Percentiles rank a stretch among this genome's conserved stretches.
phyloP scores from a whole-genome alignment of 2,329 filamentous ascomycete genomes.

The Fusarium camptoceras region DNA sequence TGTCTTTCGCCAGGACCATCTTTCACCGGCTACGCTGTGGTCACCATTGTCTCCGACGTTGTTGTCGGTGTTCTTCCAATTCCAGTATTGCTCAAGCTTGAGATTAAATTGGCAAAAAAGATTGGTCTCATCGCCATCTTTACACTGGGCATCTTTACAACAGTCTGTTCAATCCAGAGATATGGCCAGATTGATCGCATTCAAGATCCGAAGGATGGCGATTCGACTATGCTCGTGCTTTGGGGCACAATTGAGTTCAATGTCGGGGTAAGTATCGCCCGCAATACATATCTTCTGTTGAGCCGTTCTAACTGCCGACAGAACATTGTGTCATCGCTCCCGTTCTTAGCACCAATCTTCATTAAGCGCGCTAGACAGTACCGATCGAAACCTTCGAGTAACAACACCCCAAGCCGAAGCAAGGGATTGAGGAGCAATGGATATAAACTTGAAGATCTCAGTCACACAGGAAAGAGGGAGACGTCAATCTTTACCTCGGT shows the following conservation, averaged over 20 bases:
- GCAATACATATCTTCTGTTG: background rate
- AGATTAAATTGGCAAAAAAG: conserved; percentile 62
- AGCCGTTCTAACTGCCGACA: conserved; percentile 21
- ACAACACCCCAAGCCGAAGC: conserved; percentile 46
- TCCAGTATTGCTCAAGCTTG: conserved; percentile 61
- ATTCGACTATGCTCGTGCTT: conserved; percentile 66
- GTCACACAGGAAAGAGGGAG: conserved; percentile 46
- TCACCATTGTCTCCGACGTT: conserved; percentile 64
- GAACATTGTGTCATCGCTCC: conserved; percentile 61
- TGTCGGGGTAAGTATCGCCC: conserved; percentile 59
- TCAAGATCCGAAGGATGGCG: conserved; percentile 60
- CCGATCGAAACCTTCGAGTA: conserved; percentile 52
- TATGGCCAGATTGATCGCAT: conserved; percentile 64
- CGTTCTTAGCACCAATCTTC: conserved; percentile 59
- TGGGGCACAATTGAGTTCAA: conserved; percentile 70
- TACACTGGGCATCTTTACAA: conserved; percentile 65
- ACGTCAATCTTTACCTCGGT: conserved; percentile 47
- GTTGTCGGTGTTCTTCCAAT: conserved; percentile 63
- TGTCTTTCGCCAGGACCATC: conserved; percentile 61
- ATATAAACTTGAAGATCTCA: conserved; percentile 56
- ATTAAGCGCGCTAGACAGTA: conserved; percentile 58
- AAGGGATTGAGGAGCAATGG: conserved; percentile 46
- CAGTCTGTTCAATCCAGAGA: conserved; percentile 64
- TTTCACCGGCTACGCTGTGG: conserved; percentile 63
- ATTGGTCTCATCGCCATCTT: conserved; percentile 64